A percentile compares a stretch with the other conserved stretches of the same genome.
Conservation (phyloP, 129 eudicot genomes). For the Artemisia argyi region DNA sequence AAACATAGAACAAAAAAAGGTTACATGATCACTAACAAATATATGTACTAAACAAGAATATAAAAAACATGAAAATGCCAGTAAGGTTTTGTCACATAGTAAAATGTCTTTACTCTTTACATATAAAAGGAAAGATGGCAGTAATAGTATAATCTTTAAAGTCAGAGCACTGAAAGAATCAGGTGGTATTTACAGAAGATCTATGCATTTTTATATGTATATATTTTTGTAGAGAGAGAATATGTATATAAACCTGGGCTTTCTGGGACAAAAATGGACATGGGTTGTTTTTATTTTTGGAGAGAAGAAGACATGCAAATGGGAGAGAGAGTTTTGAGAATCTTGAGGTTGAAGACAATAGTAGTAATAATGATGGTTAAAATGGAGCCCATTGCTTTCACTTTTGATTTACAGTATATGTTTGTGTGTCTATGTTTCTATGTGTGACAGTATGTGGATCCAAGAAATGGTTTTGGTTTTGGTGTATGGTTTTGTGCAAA, state of each 20-base stretch:
- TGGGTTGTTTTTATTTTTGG: too few species aligned
- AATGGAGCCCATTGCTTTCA: too few species aligned
- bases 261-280: too few species aligned
- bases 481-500: not conserved
- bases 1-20: constrained; percentile 26
- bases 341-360: too few species aligned
- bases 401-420: not conserved
- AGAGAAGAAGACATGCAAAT: too few species aligned
- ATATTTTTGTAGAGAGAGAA: too few species aligned
- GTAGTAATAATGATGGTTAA: too few species aligned
- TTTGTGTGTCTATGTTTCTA: constrained; percentile 18
- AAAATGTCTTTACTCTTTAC: constrained; percentile 22
- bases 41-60: constrained; percentile 24
- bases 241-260: too few species aligned
- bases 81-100: constrained; percentile 25
- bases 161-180: constrained; percentile 29
- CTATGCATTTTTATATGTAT: too few species aligned
- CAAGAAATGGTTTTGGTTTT: constrained; percentile 33
- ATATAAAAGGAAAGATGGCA: constrained; percentile 29
- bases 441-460: constrained; percentile 23
- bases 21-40: constrained; percentile 18
- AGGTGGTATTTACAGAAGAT: too few species aligned
- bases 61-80: constrained; percentile 28
- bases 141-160: constrained; percentile 31
- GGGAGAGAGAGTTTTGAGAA: too few species aligned